Conservation (phyloP, 2,329 filamentous ascomycete species). For the Coniosporium tulheliwenetii region DNA sequence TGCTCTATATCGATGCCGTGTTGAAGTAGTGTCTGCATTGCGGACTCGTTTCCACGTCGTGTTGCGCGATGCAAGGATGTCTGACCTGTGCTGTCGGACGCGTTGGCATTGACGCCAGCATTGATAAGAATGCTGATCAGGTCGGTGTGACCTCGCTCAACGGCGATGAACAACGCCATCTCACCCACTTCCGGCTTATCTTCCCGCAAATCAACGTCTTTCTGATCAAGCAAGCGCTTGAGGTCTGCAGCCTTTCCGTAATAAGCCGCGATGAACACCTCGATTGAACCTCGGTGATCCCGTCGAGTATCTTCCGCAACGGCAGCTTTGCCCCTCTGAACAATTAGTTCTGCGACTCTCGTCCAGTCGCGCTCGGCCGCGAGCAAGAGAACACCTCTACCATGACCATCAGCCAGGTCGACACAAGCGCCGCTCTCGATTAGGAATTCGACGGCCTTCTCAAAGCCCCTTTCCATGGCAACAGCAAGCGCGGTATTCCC, state of each 20-base stretch:
- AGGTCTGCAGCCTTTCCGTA: not conserved
- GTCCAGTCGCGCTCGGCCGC: constrained; percentile 2
- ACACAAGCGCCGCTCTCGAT: constrained; percentile 3
- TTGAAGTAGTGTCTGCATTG: constrained; percentile 3
- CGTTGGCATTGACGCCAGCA: constrained; percentile 6
- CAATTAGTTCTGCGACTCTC: not conserved
- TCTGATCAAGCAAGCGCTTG: not conserved
- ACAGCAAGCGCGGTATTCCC: constrained; percentile 5
- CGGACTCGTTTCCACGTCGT: constrained; percentile 1
- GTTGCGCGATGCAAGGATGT: constrained; percentile 4
- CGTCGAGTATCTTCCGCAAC: not conserved
- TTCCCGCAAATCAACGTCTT: not conserved
- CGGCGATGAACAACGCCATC: constrained; percentile 2
- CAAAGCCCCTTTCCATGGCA: constrained; percentile 4
- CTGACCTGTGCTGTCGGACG: constrained; percentile 3
- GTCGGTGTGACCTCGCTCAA: constrained; percentile 1
- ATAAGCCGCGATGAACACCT: constrained; percentile 1
- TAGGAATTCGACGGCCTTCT: constrained; percentile 5
- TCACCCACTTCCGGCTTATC: not conserved
- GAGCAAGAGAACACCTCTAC: constrained; percentile 2
- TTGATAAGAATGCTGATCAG: constrained; percentile 1
- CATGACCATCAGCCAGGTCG: constrained; percentile 2
- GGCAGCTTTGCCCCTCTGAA: not conserved
- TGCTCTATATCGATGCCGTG: too few relatives aligned
- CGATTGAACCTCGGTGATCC: not conserved